phyloP scores from a whole-genome alignment of 2,329 filamentous ascomycete species.

The Trichoderma oligosporum region DNA sequence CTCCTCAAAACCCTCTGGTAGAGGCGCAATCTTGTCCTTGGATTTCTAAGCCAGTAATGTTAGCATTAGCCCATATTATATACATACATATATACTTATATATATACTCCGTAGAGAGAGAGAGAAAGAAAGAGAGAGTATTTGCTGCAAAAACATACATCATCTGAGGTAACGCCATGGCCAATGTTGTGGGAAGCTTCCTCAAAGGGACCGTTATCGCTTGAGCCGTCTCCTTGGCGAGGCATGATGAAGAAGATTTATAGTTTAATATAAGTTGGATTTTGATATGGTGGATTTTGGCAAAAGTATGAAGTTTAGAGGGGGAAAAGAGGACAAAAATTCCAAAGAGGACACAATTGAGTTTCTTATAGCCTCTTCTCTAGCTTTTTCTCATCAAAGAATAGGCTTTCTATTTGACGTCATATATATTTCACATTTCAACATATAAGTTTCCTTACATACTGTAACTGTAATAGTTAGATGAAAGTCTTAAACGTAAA shows the following conservation, averaged over 20 bases:
- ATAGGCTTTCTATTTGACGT: constrained; percentile 3
- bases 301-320: background rate
- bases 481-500: background rate
- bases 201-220: constrained; percentile 43
- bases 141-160: constrained; percentile 37
- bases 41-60: background rate
- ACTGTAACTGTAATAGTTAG: no score
- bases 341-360: no score
- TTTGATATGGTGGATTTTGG: background rate
- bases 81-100: no score
- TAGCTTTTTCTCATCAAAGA: no score
- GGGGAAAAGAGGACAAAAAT: no score
- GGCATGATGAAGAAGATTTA: constrained; percentile 48
- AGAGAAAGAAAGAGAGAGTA: background rate
- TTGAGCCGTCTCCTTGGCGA: constrained; percentile 47
- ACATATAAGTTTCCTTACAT: no score
- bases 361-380: background rate
- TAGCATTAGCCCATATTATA: no score
- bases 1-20: constrained; percentile 43
- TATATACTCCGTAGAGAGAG: no score
- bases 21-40: constrained; percentile 47
- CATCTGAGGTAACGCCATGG: constrained; percentile 41
- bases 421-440: background rate
- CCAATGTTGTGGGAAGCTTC: constrained; percentile 40
- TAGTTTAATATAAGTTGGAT: background rate